Conservation (phyloP, 2,329 filamentous ascomycete species). For the Pseudogymnoascus sp. region DNA sequence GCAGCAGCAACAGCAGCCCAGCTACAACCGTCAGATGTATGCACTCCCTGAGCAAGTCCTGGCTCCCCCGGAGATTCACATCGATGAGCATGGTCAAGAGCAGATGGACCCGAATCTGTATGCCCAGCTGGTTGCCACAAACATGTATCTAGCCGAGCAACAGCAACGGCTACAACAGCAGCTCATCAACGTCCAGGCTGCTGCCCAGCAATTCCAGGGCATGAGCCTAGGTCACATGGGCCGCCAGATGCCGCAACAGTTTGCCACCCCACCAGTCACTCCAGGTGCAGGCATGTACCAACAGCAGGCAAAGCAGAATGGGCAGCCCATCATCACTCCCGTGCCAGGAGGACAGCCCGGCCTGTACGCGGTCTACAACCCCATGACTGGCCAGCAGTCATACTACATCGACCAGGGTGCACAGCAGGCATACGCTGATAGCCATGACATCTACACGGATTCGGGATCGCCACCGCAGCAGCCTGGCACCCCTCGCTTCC, state of each 20-base stretch:
- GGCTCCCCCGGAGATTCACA: slow-evolving; percentile 72
- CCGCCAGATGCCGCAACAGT: slow-evolving; percentile 39
- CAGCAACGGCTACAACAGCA: slow-evolving; percentile 94
- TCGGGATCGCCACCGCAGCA: slow-evolving; percentile 45
- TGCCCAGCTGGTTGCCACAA: slow-evolving; percentile 82
- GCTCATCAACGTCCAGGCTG: slow-evolving; percentile 73
- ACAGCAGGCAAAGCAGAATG: slow-evolving; percentile 22
- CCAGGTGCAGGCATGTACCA: slow-evolving; percentile 50
- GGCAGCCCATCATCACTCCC: slow-evolving; percentile 39
- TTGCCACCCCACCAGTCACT: slow-evolving; percentile 42
- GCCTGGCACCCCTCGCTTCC: slow-evolving; percentile 60
- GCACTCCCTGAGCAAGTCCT: slow-evolving; percentile 75
- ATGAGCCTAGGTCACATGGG: slow-evolving; percentile 54
- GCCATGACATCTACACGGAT: slow-evolving; percentile 30
- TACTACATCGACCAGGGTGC: slow-evolving; percentile 52
- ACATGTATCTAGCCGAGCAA: slow-evolving; percentile 86
- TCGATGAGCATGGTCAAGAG: slow-evolving; percentile 61
- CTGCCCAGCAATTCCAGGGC: slow-evolving; percentile 74
- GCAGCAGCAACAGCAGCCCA: slow-evolving; percentile 28
- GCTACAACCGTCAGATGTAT: slow-evolving; percentile 53
- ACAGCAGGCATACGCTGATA: slow-evolving; percentile 29
- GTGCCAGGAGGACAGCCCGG: slow-evolving; percentile 61
- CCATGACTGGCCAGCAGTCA: slow-evolving; percentile 73
- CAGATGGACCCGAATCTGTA: slow-evolving; percentile 81
- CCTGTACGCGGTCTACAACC: slow-evolving; percentile 77